These are phyloP conservation scores for Thelonectria blattea DNA, from an alignment of 2,329 filamentous ascomycete species.

Conservation along the genomic window DNA sequence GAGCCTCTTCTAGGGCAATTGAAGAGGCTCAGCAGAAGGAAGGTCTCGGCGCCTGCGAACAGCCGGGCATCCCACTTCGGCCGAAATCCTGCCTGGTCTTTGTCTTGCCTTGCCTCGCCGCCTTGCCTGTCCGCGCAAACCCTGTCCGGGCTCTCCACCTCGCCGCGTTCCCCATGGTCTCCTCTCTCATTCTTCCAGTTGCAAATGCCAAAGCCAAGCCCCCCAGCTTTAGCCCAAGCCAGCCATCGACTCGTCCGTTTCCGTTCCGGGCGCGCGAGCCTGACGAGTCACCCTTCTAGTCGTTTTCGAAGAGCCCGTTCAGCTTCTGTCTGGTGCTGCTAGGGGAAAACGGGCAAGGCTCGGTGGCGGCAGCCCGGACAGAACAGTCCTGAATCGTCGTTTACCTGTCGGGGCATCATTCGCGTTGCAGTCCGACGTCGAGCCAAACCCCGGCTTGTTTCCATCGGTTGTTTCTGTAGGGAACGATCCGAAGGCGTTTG, in stretches of 20 bases:
- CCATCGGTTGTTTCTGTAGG: neutral
- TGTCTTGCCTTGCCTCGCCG: constrained; percentile 10
- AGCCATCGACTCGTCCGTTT: constrained; percentile 17
- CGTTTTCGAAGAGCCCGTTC: constrained; percentile 2
- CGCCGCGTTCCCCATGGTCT: constrained; percentile 27
- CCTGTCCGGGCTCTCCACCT: constrained; percentile 27
- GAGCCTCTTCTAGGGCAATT: neutral
- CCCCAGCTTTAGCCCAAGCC: constrained; percentile 5
- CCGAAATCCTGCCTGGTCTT: constrained; percentile 15
- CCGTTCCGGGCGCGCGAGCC: constrained; percentile 20
- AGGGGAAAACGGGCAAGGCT: constrained; percentile 7
- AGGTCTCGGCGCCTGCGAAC: neutral
- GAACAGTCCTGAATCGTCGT: constrained; percentile 12
- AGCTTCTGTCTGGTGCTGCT: constrained; percentile 11
- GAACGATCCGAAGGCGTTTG: neutral
- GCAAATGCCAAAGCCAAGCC: neutral
- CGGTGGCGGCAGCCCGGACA: constrained; percentile 17
- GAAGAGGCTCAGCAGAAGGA: neutral
- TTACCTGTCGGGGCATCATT: neutral
- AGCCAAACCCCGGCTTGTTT: constrained; percentile 12
- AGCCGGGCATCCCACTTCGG: constrained; percentile 21
- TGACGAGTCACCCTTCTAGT: constrained; percentile 6
- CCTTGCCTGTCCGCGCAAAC: constrained; percentile 21
- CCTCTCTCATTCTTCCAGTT: neutral
- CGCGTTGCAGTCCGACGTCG: neutral